phyloP scores from a whole-genome alignment of 2,329 filamentous ascomycete genomes.

The Parafenestella ontariensis region DNA sequence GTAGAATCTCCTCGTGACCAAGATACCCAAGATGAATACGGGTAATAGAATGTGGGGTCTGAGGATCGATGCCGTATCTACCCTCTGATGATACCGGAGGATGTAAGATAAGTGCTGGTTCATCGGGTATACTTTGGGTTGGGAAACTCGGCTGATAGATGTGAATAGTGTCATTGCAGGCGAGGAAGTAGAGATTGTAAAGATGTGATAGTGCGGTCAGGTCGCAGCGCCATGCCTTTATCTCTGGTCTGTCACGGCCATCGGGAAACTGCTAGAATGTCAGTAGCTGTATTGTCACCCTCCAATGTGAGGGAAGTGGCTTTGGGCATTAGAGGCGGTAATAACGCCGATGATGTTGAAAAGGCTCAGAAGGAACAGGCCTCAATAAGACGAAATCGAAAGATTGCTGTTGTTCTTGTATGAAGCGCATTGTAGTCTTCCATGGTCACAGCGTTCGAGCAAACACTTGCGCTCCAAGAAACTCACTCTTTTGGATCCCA shows the following conservation, averaged over 20 bases:
- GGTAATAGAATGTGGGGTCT: slow-evolving; percentile 54
- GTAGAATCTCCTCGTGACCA: slow-evolving; percentile 55
- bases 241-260: slow-evolving; percentile 13
- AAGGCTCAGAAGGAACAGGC: background rate
- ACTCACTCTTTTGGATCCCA: slow-evolving; percentile 33
- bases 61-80: slow-evolving; percentile 41
- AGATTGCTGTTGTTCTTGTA: too few relatives aligned
- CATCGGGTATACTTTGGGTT: slow-evolving; percentile 45
- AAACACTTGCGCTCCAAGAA: background rate
- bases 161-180: slow-evolving; percentile 48
- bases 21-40: slow-evolving; percentile 53
- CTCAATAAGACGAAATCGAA: too few relatives aligned
- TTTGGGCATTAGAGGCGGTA: background rate
- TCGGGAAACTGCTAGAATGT: slow-evolving; percentile 20
- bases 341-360: background rate
- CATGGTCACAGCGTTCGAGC: background rate
- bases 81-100: slow-evolving; percentile 43
- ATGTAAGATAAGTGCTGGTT: slow-evolving; percentile 49
- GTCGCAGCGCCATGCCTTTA: slow-evolving; percentile 52
- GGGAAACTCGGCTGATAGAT: slow-evolving; percentile 55
- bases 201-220: slow-evolving; percentile 55
- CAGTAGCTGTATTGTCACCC: background rate
- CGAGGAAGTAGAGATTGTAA: slow-evolving; percentile 59
- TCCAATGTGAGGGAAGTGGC: background rate
- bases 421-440: too few relatives aligned